Percentiles rank a stretch among this genome's conserved stretches.
Evolutionary conservation across 2,329 filamentous ascomycete genomes (phyloP).

Genomic region (Laburnicola sp.): DNA sequence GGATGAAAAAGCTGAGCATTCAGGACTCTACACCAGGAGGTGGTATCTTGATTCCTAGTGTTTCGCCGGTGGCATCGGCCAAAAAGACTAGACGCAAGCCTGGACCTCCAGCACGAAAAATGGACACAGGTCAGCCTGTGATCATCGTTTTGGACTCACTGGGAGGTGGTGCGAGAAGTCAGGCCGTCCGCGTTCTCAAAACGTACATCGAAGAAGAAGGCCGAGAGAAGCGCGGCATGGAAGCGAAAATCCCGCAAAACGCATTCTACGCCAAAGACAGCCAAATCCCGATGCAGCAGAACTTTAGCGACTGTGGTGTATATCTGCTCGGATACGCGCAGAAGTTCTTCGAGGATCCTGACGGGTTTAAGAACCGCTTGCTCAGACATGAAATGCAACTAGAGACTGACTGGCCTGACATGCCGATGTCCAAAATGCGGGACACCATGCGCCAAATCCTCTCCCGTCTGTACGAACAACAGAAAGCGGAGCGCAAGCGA

Average conservation of each 20-base stretch:
- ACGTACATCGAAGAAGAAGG: constrained; percentile 78
- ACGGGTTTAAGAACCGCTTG: constrained; percentile 68
- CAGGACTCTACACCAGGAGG: constrained; percentile 9
- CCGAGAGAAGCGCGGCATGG: constrained; percentile 60
- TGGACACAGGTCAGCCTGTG: constrained; percentile 54
- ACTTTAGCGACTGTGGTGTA: constrained; percentile 86
- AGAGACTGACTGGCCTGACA: constrained; percentile 57
- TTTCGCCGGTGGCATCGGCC: constrained; percentile 15
- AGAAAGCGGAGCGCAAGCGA: constrained; percentile 50
- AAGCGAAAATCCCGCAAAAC: constrained; percentile 50
- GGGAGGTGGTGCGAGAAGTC: constrained; percentile 60
- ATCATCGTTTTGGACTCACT: constrained; percentile 91
- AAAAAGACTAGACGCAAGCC: constrained; percentile 28
- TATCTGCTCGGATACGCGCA: constrained; percentile 84
- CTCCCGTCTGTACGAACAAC: constrained; percentile 63
- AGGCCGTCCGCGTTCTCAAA: constrained; percentile 69
- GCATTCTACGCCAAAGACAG: constrained; percentile 67
- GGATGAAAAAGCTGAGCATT: constrained; percentile 15
- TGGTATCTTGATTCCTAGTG: constrained; percentile 12
- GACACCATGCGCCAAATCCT: constrained; percentile 67
- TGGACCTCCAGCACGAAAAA: constrained; percentile 29
- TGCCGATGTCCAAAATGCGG: constrained; percentile 63
- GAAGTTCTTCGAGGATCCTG: constrained; percentile 76
- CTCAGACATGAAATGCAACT: constrained; percentile 66
- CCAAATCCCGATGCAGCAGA: constrained; percentile 76